Evolutionary conservation across 169 alveolate species (phyloP).

Genomic region (Babesia ovis): DNA sequence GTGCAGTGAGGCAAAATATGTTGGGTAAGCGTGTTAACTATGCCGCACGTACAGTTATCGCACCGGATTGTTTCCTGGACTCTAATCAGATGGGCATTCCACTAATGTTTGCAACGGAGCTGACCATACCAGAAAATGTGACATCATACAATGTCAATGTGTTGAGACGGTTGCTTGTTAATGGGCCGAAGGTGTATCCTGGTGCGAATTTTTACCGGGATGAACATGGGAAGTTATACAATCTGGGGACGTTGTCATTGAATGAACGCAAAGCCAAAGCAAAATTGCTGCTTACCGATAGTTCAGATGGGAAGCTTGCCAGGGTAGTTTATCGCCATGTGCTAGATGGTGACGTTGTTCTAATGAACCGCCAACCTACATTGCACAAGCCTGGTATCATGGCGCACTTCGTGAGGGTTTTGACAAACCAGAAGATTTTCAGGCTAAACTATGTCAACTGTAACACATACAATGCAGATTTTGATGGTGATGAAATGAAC

Average conservation of each 20-base stretch:
- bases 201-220: conserved; percentile 92
- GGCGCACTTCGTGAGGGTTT: conserved; percentile 89
- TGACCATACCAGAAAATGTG: conserved; percentile 94
- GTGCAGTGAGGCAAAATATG: conserved; percentile 96
- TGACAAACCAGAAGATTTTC: conserved; percentile 92
- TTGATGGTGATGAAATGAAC: conserved; percentile 99
- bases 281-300: conserved; percentile 70
- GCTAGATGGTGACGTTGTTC: conserved; percentile 94
- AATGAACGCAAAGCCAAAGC: conserved; percentile 88
- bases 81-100: conserved; percentile 97
- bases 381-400: conserved; percentile 96
- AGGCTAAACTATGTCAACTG: conserved; percentile 98
- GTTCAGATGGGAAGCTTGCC: conserved; percentile 63
- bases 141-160: conserved; percentile 86
- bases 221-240: conserved; percentile 72
- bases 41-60: conserved; percentile 97
- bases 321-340: conserved; percentile 93
- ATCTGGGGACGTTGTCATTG: conserved; percentile 66
- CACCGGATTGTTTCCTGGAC: conserved; percentile 97
- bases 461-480: conserved; percentile 98
- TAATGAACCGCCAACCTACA: conserved; percentile 97
- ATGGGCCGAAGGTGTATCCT: conserved; percentile 94
- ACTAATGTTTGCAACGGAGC: conserved; percentile 88
- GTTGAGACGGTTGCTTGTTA: conserved; percentile 86
- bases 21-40: conserved; percentile 98